A percentile compares a stretch with the other conserved stretches of the same genome.
phyloP scores from a whole-genome alignment of 805 yeast genomes.

The Myxozyma monticola region DNA sequence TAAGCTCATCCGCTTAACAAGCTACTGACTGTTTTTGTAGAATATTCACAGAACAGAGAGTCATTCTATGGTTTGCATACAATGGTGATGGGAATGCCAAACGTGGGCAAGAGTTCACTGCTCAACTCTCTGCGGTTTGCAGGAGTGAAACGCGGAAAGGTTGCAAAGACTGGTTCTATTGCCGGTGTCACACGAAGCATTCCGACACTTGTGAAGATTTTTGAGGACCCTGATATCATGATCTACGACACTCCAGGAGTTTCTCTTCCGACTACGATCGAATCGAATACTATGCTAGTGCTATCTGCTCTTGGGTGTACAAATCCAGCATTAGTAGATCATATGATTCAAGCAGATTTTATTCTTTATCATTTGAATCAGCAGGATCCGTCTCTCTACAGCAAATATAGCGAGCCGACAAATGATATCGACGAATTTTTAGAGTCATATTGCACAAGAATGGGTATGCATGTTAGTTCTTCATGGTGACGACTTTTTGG shows the following conservation, averaged over 20 bases:
- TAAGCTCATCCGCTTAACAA: too few species aligned
- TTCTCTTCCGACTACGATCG: conserved; percentile 69
- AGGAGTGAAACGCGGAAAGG: conserved; percentile 51
- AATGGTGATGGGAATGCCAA: conserved; percentile 91
- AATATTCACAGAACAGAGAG: conserved; percentile 1
- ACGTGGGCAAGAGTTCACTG: conserved; percentile 92
- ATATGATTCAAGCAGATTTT: conserved; percentile 83
- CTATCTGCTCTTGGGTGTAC: conserved; percentile 76
- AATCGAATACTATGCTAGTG: conserved; percentile 68
- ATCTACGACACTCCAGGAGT: conserved; percentile 94
- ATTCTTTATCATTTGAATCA: conserved; percentile 67
- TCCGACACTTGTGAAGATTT: conserved; percentile 69
- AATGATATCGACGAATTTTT: conserved; percentile 65
- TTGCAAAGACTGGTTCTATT: conserved; percentile 78
- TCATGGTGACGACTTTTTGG: background rate
- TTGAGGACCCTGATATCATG: conserved; percentile 60
- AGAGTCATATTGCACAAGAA: conserved; percentile 34
- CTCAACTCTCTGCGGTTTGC: conserved; percentile 69
- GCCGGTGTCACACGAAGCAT: conserved; percentile 89
- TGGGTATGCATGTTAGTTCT: conserved; percentile 7
- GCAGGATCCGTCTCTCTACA: conserved; percentile 43
- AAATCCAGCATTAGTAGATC: conserved; percentile 68
- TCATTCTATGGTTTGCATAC: conserved; percentile 83
- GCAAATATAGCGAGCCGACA: conserved; percentile 61
- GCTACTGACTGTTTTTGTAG: conserved; percentile 43